Conservation (phyloP, 768 basidiomycete genomes). For the Amanita phalloides region DNA sequence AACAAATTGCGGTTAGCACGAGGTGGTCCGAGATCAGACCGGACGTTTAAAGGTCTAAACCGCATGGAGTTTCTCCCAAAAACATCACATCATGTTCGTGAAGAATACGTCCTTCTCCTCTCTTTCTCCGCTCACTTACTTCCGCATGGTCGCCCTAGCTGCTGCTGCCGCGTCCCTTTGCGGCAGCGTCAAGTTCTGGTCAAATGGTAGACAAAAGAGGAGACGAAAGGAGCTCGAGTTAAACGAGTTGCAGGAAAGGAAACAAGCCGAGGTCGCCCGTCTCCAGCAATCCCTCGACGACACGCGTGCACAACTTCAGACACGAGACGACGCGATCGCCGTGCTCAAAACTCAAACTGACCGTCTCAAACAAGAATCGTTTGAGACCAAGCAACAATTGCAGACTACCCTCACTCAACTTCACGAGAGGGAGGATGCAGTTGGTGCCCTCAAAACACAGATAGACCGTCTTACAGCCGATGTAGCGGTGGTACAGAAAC, state of each 20-base stretch:
- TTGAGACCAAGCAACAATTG: neutral
- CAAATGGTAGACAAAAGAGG: neutral
- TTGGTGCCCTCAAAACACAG: neutral
- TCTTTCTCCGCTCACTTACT: slow-evolving; percentile 8
- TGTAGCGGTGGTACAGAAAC: neutral
- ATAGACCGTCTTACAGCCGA: neutral
- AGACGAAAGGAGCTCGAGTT: slow-evolving; percentile 2
- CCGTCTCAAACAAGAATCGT: neutral
- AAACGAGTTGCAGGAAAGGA: slow-evolving; percentile 2
- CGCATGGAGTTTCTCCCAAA: slow-evolving; percentile 15
- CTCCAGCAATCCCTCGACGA: slow-evolving; percentile 13
- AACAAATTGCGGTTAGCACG: neutral
- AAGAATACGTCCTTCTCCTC: slow-evolving; percentile 7
- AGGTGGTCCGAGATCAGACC: neutral
- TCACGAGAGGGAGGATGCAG: neutral
- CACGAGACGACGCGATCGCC: slow-evolving; percentile 11
- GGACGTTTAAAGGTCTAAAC: slow-evolving; percentile 21
- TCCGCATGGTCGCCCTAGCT: slow-evolving; percentile 5
- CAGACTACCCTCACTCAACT: neutral
- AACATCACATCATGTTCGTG: slow-evolving; percentile 7
- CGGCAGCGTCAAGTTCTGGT: neutral
- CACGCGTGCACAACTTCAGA: slow-evolving; percentile 12
- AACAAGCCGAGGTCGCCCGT: slow-evolving; percentile 8
- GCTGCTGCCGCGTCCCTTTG: neutral
- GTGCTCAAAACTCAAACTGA: neutral